phyloP scores from a whole-genome alignment of 306 rosid species.

The Psophocarpus tetragonolobus region DNA sequence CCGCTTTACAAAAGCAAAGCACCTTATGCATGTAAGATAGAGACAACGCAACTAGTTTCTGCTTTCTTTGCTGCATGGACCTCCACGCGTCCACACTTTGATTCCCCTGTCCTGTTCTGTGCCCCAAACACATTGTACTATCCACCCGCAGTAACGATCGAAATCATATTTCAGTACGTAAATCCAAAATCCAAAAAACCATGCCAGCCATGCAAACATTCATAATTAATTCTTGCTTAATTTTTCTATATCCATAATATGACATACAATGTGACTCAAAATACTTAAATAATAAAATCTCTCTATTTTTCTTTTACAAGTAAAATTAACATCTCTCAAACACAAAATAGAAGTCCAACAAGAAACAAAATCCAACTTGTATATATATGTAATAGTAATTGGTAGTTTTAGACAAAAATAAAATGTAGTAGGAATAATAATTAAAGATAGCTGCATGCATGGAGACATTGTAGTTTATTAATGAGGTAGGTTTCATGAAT shows the following conservation, averaged over 20 bases:
- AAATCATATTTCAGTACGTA: not conserved
- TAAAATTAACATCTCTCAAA: not conserved
- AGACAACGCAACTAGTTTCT: not conserved
- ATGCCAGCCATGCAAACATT: not conserved
- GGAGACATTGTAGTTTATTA: constrained; percentile 5
- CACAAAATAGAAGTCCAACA: not conserved
- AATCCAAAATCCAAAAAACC: not conserved
- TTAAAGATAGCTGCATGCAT: not conserved
- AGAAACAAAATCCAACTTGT: not conserved
- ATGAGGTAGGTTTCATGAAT: constrained; percentile 42
- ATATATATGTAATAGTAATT: not conserved
- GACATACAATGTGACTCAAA: not conserved
- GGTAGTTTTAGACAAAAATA: not conserved
- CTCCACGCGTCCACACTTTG: constrained; percentile 15
- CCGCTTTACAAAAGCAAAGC: constrained; percentile 15
- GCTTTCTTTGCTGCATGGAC: constrained; percentile 7
- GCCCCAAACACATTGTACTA: not conserved
- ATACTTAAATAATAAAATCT: not conserved
- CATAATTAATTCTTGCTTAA: not conserved
- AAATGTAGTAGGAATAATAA: not conserved
- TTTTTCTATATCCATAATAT: not conserved
- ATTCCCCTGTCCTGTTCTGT: not conserved
- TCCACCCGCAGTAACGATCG: not conserved
- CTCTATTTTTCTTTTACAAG: constrained; percentile 3
- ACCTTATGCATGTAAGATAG: not conserved